These are phyloP conservation scores for Luffa acutangula DNA, from an alignment of 306 rosid genomes.

Conservation along the genomic window DNA sequence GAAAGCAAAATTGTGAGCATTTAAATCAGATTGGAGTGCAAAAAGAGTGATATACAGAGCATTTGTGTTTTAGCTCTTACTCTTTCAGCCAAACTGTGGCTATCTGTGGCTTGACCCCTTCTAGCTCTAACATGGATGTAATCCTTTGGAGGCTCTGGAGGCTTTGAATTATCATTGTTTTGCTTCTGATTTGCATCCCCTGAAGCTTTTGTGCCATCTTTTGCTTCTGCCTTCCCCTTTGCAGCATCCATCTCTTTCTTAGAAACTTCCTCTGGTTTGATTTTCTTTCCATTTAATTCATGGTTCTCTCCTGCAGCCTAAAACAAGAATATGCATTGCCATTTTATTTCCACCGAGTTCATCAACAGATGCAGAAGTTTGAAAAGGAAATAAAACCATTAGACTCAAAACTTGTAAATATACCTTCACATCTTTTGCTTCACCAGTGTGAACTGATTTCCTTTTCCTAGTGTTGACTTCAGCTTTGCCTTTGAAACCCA, in stretches of 20 bases:
- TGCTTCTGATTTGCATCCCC: conserved; percentile 24
- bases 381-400: neutral
- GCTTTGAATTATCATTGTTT: conserved; percentile 30
- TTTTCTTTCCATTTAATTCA: conserved; percentile 33
- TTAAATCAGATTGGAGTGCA: neutral
- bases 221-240: conserved; percentile 22
- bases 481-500: conserved; percentile 20
- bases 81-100: conserved; percentile 93
- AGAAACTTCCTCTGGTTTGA: conserved; percentile 25
- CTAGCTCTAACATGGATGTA: conserved; percentile 89
- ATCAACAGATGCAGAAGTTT: neutral
- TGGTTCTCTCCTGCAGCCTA: conserved; percentile 23
- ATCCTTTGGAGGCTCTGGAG: conserved; percentile 70
- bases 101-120: conserved; percentile 96
- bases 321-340: neutral
- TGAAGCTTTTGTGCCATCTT: conserved; percentile 14
- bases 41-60: neutral
- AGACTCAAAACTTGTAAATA: neutral
- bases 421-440: conserved; percentile 36
- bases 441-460: conserved; percentile 32
- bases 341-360: neutral
- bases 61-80: conserved; percentile 20
- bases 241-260: conserved; percentile 28
- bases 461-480: conserved; percentile 26
- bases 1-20: neutral